A percentile compares a stretch with the other conserved stretches of the same genome.
These are phyloP conservation scores for Coemansia erecta DNA, from an alignment of 192 early-diverging fungal genomes.

Conservation along the genomic window DNA sequence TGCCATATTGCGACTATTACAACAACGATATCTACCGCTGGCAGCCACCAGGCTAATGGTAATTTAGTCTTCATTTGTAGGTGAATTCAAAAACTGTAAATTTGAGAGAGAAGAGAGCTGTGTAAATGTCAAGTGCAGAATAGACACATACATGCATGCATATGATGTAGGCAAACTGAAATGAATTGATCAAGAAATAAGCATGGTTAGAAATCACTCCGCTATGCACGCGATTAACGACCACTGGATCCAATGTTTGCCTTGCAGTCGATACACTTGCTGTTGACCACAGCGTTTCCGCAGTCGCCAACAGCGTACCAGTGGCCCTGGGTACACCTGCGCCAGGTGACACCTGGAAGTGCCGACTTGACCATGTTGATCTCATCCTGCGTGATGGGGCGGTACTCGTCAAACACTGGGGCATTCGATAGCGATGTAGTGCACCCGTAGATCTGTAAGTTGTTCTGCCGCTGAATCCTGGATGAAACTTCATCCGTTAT, in stretches of 20 bases:
- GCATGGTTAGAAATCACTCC: too few relatives aligned
- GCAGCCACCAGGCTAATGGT: not conserved
- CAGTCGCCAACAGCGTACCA: conserved; percentile 43
- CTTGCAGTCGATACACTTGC: conserved; percentile 37
- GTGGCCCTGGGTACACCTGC: conserved; percentile 19
- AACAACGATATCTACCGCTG: too few relatives aligned
- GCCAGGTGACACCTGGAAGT: conserved; percentile 23
- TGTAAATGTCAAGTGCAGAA: too few relatives aligned
- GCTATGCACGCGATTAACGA: too few relatives aligned
- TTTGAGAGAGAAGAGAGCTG: not conserved
- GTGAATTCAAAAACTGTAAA: not conserved
- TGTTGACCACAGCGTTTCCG: conserved; percentile 12
- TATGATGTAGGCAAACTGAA: too few relatives aligned
- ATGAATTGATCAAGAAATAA: too few relatives aligned
- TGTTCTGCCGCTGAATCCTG: not conserved
- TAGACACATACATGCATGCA: too few relatives aligned
- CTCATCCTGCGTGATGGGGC: conserved; percentile 20
- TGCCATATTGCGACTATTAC: too few relatives aligned
- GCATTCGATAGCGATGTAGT: not conserved
- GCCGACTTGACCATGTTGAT: conserved; percentile 27
- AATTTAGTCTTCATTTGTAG: not conserved
- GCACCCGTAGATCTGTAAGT: not conserved
- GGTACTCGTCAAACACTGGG: conserved; percentile 14
- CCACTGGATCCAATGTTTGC: not conserved
- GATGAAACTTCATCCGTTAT: not conserved